Evolutionary conservation across 371 early-diverging fungal species (phyloP), one percentile per base, ranked within the genome.

Genomic region (Spraguea lophii): DNA sequence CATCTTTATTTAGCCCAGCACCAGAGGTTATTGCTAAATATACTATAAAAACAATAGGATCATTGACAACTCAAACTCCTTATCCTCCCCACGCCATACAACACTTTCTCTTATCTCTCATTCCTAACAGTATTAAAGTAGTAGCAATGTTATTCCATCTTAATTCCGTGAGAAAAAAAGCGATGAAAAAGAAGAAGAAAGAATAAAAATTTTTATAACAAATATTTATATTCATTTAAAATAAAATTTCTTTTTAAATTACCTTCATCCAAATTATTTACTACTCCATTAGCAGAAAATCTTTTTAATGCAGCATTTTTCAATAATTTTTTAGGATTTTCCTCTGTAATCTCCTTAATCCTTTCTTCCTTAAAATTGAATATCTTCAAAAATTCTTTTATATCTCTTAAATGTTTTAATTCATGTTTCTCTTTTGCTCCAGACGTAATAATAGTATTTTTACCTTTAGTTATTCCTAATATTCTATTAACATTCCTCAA

Each of bases 71-170:
- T 39, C 78, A 77, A 34, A 76, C 83, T 13, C 83, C 88, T 32
- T 84, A 76, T 60, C 74, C 77, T 49, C 66, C 78, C 23, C 93
- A 92, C 41, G 82, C 80, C 25, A 20, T 87, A 34, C 55, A 74
- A 48, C 77, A 77, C 55, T 84, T 82, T 80, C 66, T 73, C 24
- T 72, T 81, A 12, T 75, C 78, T 17, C n/a, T 45, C 6, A 3
- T 44, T 25, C 54, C 54, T 25, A 7, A 9, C 22, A 17, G 4
- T 44, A 3, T 12, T 26, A 13, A 12, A 21, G n/a, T 15, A 44
- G n/a, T n/a, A n/a, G n/a, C n/a, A 16, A 44, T 22, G 9, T 21
- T 21, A 3, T 7, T 17, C 45, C n/a, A 19, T 12, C 45, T 13
- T 6, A 16, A 4, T 6, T 4, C 45, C 4, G n/a, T 12, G 7